Evolutionary conservation across 345 rosid species (phyloP), one percentile per base, ranked within the genome.

Genomic region (Eutrema japonicum): DNA sequence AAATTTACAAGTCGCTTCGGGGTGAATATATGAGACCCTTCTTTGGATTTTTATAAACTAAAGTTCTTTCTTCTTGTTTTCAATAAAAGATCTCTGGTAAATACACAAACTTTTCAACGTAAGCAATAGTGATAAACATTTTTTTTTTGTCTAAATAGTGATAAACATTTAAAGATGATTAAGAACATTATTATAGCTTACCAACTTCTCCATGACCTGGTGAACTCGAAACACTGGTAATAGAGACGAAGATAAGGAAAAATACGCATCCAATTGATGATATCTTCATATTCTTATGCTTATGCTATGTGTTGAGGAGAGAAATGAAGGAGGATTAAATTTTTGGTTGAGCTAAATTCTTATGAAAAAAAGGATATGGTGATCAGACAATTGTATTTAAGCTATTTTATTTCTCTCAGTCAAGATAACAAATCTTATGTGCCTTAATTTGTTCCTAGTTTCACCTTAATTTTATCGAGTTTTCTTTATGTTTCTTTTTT

Each of bases 151-250:
- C 22, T 18, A 18, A 33, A 55, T 11, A 35, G 10, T 36, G 45
- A 32, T 42, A 58, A 8, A 54, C 32, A 59, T 62, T 33, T 18
- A 35, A 10, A 55, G 36, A 45, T 27, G 35, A 14, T 57, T n/a
- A 73, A 37, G 27, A 53, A 72, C n/a, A 8, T 26, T 33, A 7
- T 11, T n/a, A 30, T 74, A 12, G 58, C 55, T 67, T 67, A 75
- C 74, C 79, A 68, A 60, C 64, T 68, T 75, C 70, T 35, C 43
- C 74, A 35, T 52, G 14, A 32, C 48, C 32, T 42, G 63, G 55
- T 68, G 64, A 75, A 42, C 73, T 51, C 2, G 57, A 75, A 53
- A 35, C 74, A 11, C 46, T 59, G 22, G 43, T 68, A 8, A 42
- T 33, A 27, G 50, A 68, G 43, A 75, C 43, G 69, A 43, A 7